Percentiles rank a stretch among this genome's conserved stretches.
Conservation (phyloP, 2,329 filamentous ascomycete genomes). For the Sclerotinia minor region DNA sequence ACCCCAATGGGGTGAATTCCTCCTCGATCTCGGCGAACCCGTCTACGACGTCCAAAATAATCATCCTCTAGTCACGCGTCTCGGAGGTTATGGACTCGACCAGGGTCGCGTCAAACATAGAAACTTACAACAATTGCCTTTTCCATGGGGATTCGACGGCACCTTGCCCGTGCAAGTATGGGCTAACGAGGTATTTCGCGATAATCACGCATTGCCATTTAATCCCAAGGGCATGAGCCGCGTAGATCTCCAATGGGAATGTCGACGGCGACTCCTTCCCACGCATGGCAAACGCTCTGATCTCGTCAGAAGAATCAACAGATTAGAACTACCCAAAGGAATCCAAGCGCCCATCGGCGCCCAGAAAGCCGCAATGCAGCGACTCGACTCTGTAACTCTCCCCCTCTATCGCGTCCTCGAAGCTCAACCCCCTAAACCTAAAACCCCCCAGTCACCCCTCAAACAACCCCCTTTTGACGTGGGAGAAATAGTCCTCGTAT, state of each 20-base stretch:
- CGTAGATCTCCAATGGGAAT: conserved; percentile 15
- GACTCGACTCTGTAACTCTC: neutral
- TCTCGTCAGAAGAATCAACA: neutral
- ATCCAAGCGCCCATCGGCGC: neutral
- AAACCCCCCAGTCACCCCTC: neutral
- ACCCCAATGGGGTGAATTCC: conserved; percentile 3
- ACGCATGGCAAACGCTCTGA: neutral
- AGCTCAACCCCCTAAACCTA: neutral
- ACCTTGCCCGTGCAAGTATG: neutral
- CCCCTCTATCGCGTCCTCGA: conserved; percentile 2
- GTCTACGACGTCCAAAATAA: conserved; percentile 13
- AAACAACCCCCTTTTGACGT: neutral
- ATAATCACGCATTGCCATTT: conserved; percentile 1
- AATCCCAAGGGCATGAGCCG: conserved; percentile 10
- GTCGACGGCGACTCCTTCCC: neutral
- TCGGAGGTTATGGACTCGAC: neutral
- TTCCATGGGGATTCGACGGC: conserved; percentile 20
- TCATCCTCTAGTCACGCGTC: neutral
- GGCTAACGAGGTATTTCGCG: neutral
- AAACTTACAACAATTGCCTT: conserved; percentile 5
- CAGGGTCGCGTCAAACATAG: conserved; percentile 11
- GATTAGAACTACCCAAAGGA: neutral
- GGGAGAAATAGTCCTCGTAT: conserved; percentile 5
- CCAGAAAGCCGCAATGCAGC: neutral
- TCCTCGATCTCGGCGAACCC: conserved; percentile 21